These are phyloP conservation scores for Cochlearia excelsa DNA, from an alignment of 345 rosid genomes.

Conservation along the genomic window DNA sequence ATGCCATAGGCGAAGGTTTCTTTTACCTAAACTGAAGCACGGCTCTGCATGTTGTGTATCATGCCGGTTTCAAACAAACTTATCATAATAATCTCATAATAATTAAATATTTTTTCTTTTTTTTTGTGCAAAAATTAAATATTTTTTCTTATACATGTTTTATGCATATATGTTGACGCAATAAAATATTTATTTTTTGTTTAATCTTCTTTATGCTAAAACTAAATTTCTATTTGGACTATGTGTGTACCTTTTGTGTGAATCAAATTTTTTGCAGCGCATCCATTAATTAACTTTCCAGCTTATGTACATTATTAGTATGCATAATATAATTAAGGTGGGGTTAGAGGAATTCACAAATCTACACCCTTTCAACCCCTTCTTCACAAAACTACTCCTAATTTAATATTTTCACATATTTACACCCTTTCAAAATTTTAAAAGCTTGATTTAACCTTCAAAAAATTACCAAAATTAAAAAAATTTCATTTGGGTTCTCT, in stretches of 20 bases:
- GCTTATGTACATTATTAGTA: slow-evolving; percentile 12
- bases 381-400: too few relatives aligned
- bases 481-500: too few relatives aligned
- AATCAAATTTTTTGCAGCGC: slow-evolving; percentile 8
- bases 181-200: not conserved
- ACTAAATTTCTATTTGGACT: not conserved
- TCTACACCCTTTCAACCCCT: too few relatives aligned
- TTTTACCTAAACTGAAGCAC: too few relatives aligned
- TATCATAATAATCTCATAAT: not conserved
- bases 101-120: slow-evolving; percentile 13
- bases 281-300: slow-evolving; percentile 17
- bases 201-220: not conserved
- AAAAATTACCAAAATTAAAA: too few relatives aligned
- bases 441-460: too few relatives aligned
- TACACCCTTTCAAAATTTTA: too few relatives aligned
- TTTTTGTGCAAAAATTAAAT: not conserved
- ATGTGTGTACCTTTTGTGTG: slow-evolving; percentile 5
- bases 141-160: slow-evolving; percentile 4
- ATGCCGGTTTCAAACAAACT: slow-evolving; percentile 17
- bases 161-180: not conserved
- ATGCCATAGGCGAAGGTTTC: too few relatives aligned
- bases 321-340: not conserved
- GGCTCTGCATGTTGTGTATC: slow-evolving; percentile 31
- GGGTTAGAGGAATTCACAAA: too few relatives aligned
- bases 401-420: too few relatives aligned